Base-by-base conservation (phyloP, 73 alveolate genomes). In the Tetrahymena elliotti region DNA sequence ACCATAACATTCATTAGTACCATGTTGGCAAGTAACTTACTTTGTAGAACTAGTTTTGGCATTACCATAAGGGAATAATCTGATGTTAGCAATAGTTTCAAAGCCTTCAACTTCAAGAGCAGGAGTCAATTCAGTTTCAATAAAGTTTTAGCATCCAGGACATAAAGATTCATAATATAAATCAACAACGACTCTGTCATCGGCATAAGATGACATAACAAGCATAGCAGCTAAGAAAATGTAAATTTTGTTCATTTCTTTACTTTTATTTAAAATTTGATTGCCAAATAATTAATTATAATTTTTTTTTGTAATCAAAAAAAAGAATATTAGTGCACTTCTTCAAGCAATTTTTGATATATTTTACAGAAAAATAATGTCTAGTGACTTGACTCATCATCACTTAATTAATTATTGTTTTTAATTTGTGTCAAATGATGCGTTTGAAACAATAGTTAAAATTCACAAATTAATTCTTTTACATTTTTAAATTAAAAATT, bases 61-160 rank as follows among this genome's bases (percentile, higher is more conserved):
- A 52, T 94, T 94, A 52, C 96, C 96, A 84, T 94, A 94, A 52
- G 96, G 96, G 53, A 94, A 31, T 22, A 94, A 83, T 94, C 96
- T 94, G 6, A 94, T 84, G 15, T 84, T 52, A 15, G 93, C 96
- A 53, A 94, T 84, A 11, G 93, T 11, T 2, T 94, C 96, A 47
- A 94, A 84, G 35, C 82, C 96, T 35, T 54, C 92, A 22, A 94
- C 93, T 10, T 34, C 82, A 0, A 53, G 34, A 38, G 96, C 96
- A 54, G 93, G 93, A 33, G 95, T 88, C 37, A 94, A 41, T 4
- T 94, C 93, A 12, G 93, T 88, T 27, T 38, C 39, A 8, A 94
- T 37, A 35, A 94, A 94, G 47, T 35, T 84, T 94, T 84, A 52
- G 15, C 96, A 94, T 83, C 93, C 96, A 20, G 96, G 96, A 35